Conservation (phyloP, 1,139 yeast species). For the Kurtzmaniella quercitrusa region DNA sequence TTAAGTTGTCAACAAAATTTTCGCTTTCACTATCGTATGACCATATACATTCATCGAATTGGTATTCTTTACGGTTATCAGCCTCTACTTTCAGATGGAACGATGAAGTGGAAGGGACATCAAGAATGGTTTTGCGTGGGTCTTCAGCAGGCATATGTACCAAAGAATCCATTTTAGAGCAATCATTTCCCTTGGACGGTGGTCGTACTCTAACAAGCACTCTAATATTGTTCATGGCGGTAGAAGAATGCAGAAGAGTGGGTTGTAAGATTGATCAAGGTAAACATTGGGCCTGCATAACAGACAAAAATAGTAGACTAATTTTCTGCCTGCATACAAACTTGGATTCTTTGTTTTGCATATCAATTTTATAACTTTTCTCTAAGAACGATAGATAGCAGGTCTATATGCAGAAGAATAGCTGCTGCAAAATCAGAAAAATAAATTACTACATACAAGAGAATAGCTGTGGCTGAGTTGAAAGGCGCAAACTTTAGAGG, state of each 20-base stretch:
- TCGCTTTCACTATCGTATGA: conserved; percentile 37
- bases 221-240: conserved; percentile 5
- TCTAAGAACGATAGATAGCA: too few relatives aligned
- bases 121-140: conserved; percentile 18
- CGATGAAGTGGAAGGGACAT: conserved; percentile 20
- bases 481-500: too few relatives aligned
- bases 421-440: too few relatives aligned
- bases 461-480: too few relatives aligned
- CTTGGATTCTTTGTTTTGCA: too few relatives aligned
- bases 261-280: background rate
- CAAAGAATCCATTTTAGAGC: conserved; percentile 14
- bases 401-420: too few relatives aligned
- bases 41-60: conserved; percentile 60
- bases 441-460: too few relatives aligned
- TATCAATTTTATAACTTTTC: too few relatives aligned
- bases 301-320: too few relatives aligned
- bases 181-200: conserved; percentile 3
- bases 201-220: conserved; percentile 8
- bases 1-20: conserved; percentile 43
- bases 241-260: background rate
- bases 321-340: too few relatives aligned
- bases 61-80: conserved; percentile 9
- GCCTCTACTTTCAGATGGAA: conserved; percentile 13
- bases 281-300: conserved; percentile 4
- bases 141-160: conserved; percentile 30